Base-by-base conservation (phyloP, 371 early-diverging fungal genomes). In the Mortierella sp. region DNA sequence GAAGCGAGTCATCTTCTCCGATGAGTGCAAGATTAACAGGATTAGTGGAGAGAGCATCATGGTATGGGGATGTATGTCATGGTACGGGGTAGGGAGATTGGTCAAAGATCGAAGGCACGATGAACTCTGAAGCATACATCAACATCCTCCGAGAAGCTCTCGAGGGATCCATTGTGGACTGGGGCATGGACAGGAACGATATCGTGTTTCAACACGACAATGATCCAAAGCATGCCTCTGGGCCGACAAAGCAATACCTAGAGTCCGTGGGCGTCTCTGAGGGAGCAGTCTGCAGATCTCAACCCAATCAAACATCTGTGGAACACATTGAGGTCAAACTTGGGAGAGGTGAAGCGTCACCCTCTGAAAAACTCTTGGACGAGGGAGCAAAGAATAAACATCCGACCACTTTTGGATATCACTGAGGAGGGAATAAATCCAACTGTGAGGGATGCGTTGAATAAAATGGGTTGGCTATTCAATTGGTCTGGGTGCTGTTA, bases 261-360 rank as follows among this genome's bases (percentile, higher is more conserved):
- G 46, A 39, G 24, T 24, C 38, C 10, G 18, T 54, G 10, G n/a
- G 26, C 16, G 9, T 54, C 23, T 3, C 55, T 13, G 53, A 53
- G 26, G 38, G 45, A 21, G 39, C 26, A 39, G 39, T 67, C 63
- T 12, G 60, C 61, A 8, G 66, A 78, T 52, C 57, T 78, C n/a
- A 78, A 82, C 47, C 62, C 72, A 12, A 72, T 81, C 50, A 62
- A 78, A 46, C 60, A 71, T 18, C 48, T 80, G 31, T 80, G 68
- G 66, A 10, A 23, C n/a, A n/a, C n/a, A n/a, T n/a, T n/a, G n/a
- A n/a, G n/a, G n/a, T n/a, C n/a, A n/a, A n/a, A n/a, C n/a, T n/a
- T n/a, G n/a, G n/a, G n/a, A n/a, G n/a, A n/a, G n/a, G n/a, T n/a
- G n/a, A n/a, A n/a, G n/a, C n/a, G n/a, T n/a, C n/a, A n/a, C n/a